These are phyloP conservation scores for Ogataea nonfermentans DNA, from an alignment of 805 yeast species.

Conservation along the genomic window DNA sequence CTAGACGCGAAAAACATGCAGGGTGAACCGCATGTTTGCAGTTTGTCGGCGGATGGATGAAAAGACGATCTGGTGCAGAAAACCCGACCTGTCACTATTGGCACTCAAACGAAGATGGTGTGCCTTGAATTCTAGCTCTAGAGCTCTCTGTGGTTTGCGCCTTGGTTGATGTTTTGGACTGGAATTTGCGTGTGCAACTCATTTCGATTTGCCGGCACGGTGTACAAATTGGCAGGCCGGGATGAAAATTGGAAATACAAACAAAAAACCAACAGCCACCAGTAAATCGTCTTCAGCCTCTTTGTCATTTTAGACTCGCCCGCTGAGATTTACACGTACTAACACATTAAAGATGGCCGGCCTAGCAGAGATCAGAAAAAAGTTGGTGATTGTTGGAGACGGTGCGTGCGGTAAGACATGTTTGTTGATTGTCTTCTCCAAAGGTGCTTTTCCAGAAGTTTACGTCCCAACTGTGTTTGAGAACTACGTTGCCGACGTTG, in stretches of 20 bases:
- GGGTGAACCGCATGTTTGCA: no score
- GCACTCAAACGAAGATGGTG: no score
- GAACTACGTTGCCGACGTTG: slow-evolving; percentile 96
- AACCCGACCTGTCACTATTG: no score
- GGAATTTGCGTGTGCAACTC: slow-evolving; percentile 10
- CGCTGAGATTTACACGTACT: slow-evolving; percentile 1
- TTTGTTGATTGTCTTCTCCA: slow-evolving; percentile 78
- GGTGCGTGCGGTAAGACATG: slow-evolving; percentile 98
- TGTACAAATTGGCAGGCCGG: slow-evolving; percentile 11
- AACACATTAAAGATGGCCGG: slow-evolving; percentile 37
- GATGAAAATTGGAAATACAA: slow-evolving; percentile 14
- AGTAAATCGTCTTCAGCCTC: slow-evolving; percentile 5
- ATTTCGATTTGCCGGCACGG: slow-evolving; percentile 8
- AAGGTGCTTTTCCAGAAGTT: slow-evolving; percentile 90
- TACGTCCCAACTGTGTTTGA: slow-evolving; percentile 97
- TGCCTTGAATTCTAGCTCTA: no score
- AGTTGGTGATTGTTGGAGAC: slow-evolving; percentile 92
- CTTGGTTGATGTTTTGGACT: background rate
- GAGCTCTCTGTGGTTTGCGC: no score
- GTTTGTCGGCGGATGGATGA: no score
- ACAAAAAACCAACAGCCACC: slow-evolving; percentile 15
- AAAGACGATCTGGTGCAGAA: no score
- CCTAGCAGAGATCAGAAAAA: slow-evolving; percentile 63
- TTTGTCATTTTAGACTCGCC: slow-evolving; percentile 1
- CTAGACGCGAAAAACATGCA: no score